phyloP scores from a whole-genome alignment of 768 basidiomycete genomes.

The Tricholoma flavovirens region DNA sequence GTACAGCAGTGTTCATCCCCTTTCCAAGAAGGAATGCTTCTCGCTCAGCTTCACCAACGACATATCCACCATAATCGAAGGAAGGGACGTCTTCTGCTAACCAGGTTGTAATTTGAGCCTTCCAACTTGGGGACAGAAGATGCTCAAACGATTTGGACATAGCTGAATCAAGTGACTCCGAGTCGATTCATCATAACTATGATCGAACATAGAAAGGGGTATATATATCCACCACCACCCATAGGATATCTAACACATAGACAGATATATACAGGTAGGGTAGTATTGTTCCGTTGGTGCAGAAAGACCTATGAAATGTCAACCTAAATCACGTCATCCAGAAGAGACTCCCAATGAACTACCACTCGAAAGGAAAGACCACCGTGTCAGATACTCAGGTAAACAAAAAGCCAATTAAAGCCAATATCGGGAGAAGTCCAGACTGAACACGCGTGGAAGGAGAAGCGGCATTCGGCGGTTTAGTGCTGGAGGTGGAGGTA shows the following conservation, averaged over 20 bases:
- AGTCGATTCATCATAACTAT: not conserved
- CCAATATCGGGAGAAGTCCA: slow-evolving; percentile 23
- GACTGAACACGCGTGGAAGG: slow-evolving; percentile 12
- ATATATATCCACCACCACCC: not conserved
- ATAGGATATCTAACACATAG: not conserved
- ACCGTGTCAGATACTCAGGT: slow-evolving; percentile 3
- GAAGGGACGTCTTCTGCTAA: slow-evolving; percentile 91
- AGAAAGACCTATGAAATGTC: not conserved
- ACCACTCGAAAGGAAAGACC: not conserved
- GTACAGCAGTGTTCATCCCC: slow-evolving; percentile 67
- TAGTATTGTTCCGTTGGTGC: not conserved
- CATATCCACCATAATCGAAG: slow-evolving; percentile 94
- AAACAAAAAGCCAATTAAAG: slow-evolving; percentile 16
- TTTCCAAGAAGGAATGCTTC: slow-evolving; percentile 91
- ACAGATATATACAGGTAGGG: not conserved
- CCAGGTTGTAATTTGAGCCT: slow-evolving; percentile 73
- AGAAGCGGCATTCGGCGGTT: slow-evolving; percentile 19
- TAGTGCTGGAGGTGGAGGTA: slow-evolving; percentile 10
- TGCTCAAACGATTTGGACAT: slow-evolving; percentile 46
- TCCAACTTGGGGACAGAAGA: slow-evolving; percentile 94
- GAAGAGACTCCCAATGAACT: not conserved
- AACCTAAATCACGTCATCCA: not conserved
- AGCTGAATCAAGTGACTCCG: not conserved
- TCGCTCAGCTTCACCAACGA: slow-evolving; percentile 85
- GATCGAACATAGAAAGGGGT: not conserved